Evolutionary conservation across 805 yeast species (phyloP).

Genomic region (Yamadazyma kitorensis): DNA sequence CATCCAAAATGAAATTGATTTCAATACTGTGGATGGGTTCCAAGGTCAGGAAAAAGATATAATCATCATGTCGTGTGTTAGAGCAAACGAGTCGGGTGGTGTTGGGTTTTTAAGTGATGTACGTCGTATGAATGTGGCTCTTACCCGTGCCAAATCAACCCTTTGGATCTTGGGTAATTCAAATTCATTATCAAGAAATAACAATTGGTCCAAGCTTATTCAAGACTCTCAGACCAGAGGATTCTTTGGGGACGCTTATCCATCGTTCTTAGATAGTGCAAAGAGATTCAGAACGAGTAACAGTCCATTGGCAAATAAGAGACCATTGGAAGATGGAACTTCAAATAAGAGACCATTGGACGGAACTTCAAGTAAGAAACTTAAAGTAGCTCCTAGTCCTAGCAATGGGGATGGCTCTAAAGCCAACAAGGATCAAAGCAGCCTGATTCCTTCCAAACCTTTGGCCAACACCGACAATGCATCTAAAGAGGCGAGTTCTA

Average conservation of each 20-base stretch:
- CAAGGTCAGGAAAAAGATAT: constrained; percentile 90
- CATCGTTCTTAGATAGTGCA: constrained; percentile 31
- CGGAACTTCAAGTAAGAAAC: neutral
- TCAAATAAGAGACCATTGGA: constrained; percentile 1
- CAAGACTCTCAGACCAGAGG: constrained; percentile 58
- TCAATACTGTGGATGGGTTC: constrained; percentile 95
- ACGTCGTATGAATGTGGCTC: constrained; percentile 95
- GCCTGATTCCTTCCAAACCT: too few species aligned
- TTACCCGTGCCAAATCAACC: constrained; percentile 90
- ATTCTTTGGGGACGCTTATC: constrained; percentile 27
- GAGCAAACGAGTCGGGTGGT: constrained; percentile 66
- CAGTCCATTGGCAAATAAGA: too few species aligned
- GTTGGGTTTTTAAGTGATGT: constrained; percentile 90
- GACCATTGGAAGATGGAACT: constrained; percentile 1
- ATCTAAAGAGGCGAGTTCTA: too few species aligned
- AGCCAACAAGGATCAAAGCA: constrained; percentile 18
- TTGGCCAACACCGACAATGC: too few species aligned
- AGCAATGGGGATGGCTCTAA: constrained; percentile 24
- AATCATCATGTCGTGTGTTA: constrained; percentile 90
- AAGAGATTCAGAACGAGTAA: neutral
- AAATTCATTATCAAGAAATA: constrained; percentile 59
- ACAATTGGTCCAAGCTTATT: constrained; percentile 71
- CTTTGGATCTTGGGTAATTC: constrained; percentile 89
- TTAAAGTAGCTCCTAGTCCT: constrained; percentile 54
- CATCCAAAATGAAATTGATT: constrained; percentile 68